Conservation (phyloP, 805 yeast species). For the Yamadazyma tumulicola region DNA sequence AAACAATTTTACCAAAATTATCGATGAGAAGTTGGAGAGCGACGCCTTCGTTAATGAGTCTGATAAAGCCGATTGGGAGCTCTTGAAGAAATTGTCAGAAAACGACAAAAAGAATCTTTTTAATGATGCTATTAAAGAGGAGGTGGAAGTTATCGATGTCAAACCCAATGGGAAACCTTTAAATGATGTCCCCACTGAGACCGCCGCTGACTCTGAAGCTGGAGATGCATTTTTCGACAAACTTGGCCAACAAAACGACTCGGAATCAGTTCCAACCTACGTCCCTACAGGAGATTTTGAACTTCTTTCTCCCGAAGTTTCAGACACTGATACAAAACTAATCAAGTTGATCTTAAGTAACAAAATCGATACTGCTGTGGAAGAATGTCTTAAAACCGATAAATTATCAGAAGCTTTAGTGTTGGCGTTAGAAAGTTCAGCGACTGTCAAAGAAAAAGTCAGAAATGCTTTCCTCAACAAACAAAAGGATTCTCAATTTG, state of each 20-base stretch:
- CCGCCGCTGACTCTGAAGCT: constrained; percentile 8
- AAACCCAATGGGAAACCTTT: constrained; percentile 3
- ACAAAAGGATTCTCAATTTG: constrained; percentile 50
- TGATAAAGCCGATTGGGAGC: constrained; percentile 58
- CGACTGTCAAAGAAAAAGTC: constrained; percentile 59
- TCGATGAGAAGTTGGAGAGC: constrained; percentile 49
- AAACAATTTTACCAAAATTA: constrained; percentile 51
- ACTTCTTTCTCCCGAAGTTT: constrained; percentile 28
- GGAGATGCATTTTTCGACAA: constrained; percentile 38
- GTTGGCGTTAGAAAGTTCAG: constrained; percentile 60
- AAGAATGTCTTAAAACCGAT: constrained; percentile 58
- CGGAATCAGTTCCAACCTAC: constrained; percentile 14
- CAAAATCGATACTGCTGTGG: constrained; percentile 63
- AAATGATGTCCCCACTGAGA: constrained; percentile 5
- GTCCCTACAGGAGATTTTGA: constrained; percentile 57
- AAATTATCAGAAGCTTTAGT: constrained; percentile 76
- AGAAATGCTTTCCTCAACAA: constrained; percentile 67
- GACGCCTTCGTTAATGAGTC: constrained; percentile 24
- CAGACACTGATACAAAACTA: constrained; percentile 41
- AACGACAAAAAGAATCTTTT: constrained; percentile 52
- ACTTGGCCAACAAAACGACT: constrained; percentile 21
- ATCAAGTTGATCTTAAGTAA: constrained; percentile 52
- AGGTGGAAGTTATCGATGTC: constrained; percentile 7
- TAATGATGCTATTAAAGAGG: constrained; percentile 20
- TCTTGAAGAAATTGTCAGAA: constrained; percentile 49